Evolutionary conservation across 805 yeast species (phyloP).

Genomic region (Starmerella stellata): DNA sequence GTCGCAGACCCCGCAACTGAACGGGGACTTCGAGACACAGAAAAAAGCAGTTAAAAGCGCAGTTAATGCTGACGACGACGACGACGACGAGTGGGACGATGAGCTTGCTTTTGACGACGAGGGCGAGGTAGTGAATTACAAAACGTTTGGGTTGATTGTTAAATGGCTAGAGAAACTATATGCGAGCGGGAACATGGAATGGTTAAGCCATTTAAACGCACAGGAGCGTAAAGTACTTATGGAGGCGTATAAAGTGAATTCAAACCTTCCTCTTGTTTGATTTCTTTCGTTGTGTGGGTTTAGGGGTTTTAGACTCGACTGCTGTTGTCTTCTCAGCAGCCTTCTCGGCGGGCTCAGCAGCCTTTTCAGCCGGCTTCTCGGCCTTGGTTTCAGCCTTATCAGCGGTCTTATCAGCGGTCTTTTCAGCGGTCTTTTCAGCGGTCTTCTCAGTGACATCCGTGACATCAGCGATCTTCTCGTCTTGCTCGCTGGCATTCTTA

Average conservation of each 20-base stretch:
- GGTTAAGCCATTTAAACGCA: constrained; percentile 11
- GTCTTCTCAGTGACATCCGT: neutral
- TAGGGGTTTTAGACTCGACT: neutral
- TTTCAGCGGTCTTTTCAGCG: neutral
- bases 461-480: neutral
- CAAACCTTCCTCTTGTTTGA: constrained; percentile 1
- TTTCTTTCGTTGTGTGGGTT: neutral
- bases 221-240: constrained; percentile 11
- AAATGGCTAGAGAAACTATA: constrained; percentile 19
- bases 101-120: constrained; percentile 17
- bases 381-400: neutral
- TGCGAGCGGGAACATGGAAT: constrained; percentile 7
- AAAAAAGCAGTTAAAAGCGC: constrained; percentile 17
- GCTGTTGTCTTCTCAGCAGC: too few relatives aligned
- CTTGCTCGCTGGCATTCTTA: neutral
- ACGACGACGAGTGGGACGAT: constrained; percentile 29
- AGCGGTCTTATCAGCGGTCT: neutral
- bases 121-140: constrained; percentile 16
- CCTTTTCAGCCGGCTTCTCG: neutral
- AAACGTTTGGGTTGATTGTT: constrained; percentile 15
- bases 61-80: constrained; percentile 8
- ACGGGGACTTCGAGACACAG: constrained; percentile 15
- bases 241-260: constrained; percentile 2
- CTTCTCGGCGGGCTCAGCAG: too few relatives aligned
- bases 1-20: constrained; percentile 34